phyloP scores from a whole-genome alignment of 164 flowering plant species.

The Warburgia ugandensis region DNA sequence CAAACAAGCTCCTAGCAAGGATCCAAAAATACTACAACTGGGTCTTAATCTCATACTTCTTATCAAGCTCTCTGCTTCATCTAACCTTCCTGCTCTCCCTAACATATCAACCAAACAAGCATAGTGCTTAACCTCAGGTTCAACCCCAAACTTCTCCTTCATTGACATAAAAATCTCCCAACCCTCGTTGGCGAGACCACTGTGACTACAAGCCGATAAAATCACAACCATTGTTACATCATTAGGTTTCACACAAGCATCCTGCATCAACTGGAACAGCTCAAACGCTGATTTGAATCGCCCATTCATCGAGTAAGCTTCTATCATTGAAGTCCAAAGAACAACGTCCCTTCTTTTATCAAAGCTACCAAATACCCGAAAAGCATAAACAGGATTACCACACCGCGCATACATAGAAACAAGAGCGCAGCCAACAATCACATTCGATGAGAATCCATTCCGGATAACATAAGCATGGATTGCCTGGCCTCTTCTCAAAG shows the following conservation, averaged over 20 bases:
- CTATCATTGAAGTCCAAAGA: constrained; percentile 23
- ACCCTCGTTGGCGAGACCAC: constrained; percentile 6
- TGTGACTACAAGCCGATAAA: constrained; percentile 9
- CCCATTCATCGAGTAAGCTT: constrained; percentile 20
- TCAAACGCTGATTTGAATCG: constrained; percentile 2
- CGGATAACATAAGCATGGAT: constrained; percentile 14
- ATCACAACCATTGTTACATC: constrained; percentile 4
- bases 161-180: constrained; percentile 4
- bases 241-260: constrained; percentile 1
- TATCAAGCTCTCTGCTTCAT: constrained; percentile 6
- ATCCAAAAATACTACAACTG: neutral
- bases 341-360: constrained; percentile 8
- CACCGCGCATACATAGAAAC: constrained; percentile 21
- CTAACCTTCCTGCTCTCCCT: constrained; percentile 7
- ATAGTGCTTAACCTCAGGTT: constrained; percentile 7
- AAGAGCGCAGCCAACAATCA: constrained; percentile 15
- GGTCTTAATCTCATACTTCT: neutral
- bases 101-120: constrained; percentile 11
- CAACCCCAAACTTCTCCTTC: constrained; percentile 4
- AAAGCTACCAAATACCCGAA: constrained; percentile 12
- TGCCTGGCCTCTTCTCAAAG: constrained; percentile 12
- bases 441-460: constrained; percentile 5
- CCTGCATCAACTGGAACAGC: constrained; percentile 4
- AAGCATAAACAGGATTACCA: constrained; percentile 12
- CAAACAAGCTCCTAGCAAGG: constrained; percentile 9